Percentiles rank a stretch among this genome's conserved stretches.
Conservation (phyloP, 192 early-diverging fungal species). For the Dissophora globulifera region DNA sequence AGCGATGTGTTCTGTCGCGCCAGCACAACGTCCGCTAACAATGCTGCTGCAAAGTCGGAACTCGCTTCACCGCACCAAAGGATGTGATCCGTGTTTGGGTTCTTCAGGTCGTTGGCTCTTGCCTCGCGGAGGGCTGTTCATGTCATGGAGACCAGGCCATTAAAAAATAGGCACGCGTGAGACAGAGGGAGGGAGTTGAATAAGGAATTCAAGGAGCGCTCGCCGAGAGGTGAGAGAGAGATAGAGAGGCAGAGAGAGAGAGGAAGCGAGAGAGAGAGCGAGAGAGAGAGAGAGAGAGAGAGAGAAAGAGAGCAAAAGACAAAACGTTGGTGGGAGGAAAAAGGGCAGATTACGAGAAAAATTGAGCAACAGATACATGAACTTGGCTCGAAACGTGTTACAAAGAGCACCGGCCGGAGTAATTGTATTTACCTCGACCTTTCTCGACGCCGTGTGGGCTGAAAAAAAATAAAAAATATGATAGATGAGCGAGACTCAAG, state of each 20-base stretch:
- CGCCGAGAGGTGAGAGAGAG: no score
- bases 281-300: background rate
- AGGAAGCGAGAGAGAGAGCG: background rate
- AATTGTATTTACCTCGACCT: slow-evolving; percentile 4
- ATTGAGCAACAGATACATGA: no score
- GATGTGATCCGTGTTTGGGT: slow-evolving; percentile 21
- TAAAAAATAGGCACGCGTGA: background rate
- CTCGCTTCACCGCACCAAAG: slow-evolving; percentile 45
- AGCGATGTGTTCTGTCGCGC: slow-evolving; percentile 30
- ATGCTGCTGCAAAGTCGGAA: slow-evolving; percentile 42
- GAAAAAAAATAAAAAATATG: background rate
- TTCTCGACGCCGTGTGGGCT: slow-evolving; percentile 16
- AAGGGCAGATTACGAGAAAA: background rate
- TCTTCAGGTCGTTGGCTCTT: slow-evolving; percentile 12
- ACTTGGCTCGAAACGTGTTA: no score
- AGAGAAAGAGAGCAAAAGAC: slow-evolving; percentile 3
- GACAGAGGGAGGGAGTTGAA: no score
- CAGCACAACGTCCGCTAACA: slow-evolving; percentile 17
- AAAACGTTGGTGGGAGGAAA: background rate
- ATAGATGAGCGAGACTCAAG: background rate
- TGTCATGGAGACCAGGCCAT: no score
- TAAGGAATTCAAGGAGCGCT: no score
- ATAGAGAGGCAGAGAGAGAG: background rate
- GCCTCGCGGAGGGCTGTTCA: slow-evolving; percentile 30
- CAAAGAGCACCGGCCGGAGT: no score